Percentiles rank a stretch among this genome's conserved stretches.
Evolutionary conservation across 805 yeast species (phyloP).

Genomic region (Scheffersomyces lignosus): DNA sequence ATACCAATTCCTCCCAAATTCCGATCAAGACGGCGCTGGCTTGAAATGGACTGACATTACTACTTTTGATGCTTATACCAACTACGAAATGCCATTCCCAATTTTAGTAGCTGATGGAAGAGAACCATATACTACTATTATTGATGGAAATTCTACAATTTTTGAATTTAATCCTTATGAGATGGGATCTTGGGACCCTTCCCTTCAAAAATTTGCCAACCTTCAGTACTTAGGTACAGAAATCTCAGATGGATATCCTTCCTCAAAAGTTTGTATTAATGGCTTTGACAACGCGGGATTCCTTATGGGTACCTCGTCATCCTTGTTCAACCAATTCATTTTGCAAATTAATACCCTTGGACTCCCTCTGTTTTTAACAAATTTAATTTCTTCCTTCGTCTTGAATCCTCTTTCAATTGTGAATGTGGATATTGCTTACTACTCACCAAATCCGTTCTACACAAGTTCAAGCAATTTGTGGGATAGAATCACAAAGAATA

Average conservation of each 20-base stretch:
- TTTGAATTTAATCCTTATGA: constrained; percentile 41
- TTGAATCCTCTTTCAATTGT: constrained; percentile 7
- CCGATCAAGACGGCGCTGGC: constrained; percentile 25
- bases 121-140: constrained; percentile 30
- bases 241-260: constrained; percentile 59
- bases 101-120: constrained; percentile 40
- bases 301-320: constrained; percentile 78
- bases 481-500: constrained; percentile 12
- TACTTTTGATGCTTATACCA: constrained; percentile 19
- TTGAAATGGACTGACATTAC: constrained; percentile 30
- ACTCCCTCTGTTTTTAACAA: constrained; percentile 12
- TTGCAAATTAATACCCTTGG: constrained; percentile 50
- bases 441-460: constrained; percentile 65
- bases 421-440: constrained; percentile 62
- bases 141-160: constrained; percentile 37
- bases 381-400: constrained; percentile 1
- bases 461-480: too few relatives aligned
- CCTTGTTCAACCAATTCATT: constrained; percentile 70
- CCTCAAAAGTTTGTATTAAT: constrained; percentile 48
- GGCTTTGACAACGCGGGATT: constrained; percentile 85
- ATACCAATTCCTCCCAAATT: constrained; percentile 26
- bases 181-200: constrained; percentile 87
- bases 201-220: constrained; percentile 63
- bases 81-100: constrained; percentile 40
- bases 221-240: constrained; percentile 69